These are phyloP conservation scores for Cytospora mali DNA, from an alignment of 2,329 filamentous ascomycete genomes.

Conservation along the genomic window DNA sequence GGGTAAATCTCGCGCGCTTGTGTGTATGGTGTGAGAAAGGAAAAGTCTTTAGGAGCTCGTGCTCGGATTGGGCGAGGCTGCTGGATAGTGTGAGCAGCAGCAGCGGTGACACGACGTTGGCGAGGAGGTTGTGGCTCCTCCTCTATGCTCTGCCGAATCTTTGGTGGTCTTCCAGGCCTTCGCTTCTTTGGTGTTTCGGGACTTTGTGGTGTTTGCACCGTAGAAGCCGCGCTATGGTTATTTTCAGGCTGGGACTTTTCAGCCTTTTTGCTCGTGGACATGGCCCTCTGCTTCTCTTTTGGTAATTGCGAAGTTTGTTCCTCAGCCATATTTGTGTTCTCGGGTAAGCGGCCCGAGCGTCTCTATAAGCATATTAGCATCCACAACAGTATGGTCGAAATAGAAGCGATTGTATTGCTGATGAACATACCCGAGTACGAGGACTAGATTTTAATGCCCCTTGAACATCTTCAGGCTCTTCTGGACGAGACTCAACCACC, in stretches of 20 bases:
- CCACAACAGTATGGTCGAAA: neutral
- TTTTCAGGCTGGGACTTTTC: conserved; percentile 20
- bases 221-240: neutral
- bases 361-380: conserved; percentile 19
- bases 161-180: conserved; percentile 24
- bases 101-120: conserved; percentile 9
- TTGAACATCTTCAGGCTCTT: conserved; percentile 1
- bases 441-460: conserved; percentile 1
- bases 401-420: neutral
- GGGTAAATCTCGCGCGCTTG: conserved; percentile 23
- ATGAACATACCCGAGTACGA: conserved; percentile 18
- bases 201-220: conserved; percentile 2
- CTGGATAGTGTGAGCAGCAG: conserved; percentile 5
- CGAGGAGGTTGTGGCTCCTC: conserved; percentile 22
- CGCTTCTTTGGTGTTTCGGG: conserved; percentile 24
- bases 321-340: conserved; percentile 16
- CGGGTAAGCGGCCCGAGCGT: conserved; percentile 20
- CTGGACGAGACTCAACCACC: conserved; percentile 2
- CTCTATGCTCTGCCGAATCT: conserved; percentile 24
- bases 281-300: conserved; percentile 14
- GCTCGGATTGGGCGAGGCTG: conserved; percentile 21
- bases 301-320: conserved; percentile 15
- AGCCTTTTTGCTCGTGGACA: conserved; percentile 14
- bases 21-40: conserved; percentile 24
- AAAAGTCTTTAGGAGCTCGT: conserved; percentile 19